Conservation (phyloP, 768 basidiomycete species). For the Pleurotus eryngii region DNA sequence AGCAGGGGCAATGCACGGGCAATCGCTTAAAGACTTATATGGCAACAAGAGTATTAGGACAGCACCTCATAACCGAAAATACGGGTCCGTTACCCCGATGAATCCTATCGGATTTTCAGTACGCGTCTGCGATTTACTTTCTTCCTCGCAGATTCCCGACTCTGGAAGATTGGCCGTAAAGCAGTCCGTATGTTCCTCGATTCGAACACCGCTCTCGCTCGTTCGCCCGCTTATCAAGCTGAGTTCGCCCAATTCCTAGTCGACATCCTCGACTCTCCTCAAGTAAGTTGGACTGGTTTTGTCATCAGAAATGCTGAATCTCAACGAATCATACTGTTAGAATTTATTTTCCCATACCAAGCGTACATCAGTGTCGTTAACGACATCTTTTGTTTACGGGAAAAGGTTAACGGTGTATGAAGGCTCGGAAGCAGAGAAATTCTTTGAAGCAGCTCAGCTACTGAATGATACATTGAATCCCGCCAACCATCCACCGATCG, state of each 20-base stretch:
- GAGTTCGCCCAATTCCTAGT: slow-evolving; percentile 26
- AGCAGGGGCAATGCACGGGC: slow-evolving; percentile 16
- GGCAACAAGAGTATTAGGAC: slow-evolving; percentile 5
- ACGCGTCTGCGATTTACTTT: neutral
- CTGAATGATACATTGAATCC: slow-evolving; percentile 6
- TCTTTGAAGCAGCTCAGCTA: slow-evolving; percentile 3
- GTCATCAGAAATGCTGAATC: neutral
- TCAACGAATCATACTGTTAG: slow-evolving; percentile 18
- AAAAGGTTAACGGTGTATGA: slow-evolving; percentile 12
- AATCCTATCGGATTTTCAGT: neutral
- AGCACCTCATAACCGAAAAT: neutral
- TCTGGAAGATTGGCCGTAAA: slow-evolving; percentile 16
- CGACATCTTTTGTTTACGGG: slow-evolving; percentile 14
- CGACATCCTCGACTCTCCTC: slow-evolving; percentile 22
- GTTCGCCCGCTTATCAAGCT: slow-evolving; percentile 22
- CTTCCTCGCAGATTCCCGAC: neutral
- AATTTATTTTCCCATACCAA: slow-evolving; percentile 9
- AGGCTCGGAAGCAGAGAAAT: slow-evolving; percentile 3
- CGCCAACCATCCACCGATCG: slow-evolving; percentile 12
- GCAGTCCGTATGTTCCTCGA: slow-evolving; percentile 15
- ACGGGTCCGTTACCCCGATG: neutral
- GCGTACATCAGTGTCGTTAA: slow-evolving; percentile 14
- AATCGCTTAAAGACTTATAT: slow-evolving; percentile 22
- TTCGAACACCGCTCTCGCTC: slow-evolving; percentile 13
- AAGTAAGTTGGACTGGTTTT: slow-evolving; percentile 15